These are phyloP conservation scores for Globisporangium camurandrum DNA, from an alignment of 352 stramenopile genomes.

Conservation along the genomic window DNA sequence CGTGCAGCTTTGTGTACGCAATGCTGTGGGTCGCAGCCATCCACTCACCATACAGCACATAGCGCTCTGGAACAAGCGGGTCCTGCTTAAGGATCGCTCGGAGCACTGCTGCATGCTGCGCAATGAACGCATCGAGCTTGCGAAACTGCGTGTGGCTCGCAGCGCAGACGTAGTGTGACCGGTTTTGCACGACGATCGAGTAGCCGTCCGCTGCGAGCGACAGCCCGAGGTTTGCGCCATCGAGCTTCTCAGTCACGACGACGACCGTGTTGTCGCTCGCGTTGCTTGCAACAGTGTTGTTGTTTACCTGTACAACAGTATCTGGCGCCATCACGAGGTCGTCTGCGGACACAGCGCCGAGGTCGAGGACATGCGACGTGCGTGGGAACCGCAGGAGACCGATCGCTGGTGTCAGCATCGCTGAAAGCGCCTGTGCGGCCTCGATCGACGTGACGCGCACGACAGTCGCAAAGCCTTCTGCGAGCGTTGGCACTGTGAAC, in stretches of 20 bases:
- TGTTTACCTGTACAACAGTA: not conserved
- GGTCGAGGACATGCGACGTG: constrained; percentile 48
- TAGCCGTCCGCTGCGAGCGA: constrained; percentile 38
- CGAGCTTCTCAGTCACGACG: constrained; percentile 76
- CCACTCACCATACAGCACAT: constrained; percentile 82
- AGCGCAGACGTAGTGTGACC: constrained; percentile 56
- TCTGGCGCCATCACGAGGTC: constrained; percentile 28
- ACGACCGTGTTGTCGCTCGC: constrained; percentile 17
- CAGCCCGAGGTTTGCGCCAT: constrained; percentile 82
- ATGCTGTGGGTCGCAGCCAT: constrained; percentile 74
- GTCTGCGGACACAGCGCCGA: constrained; percentile 45
- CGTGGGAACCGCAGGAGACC: constrained; percentile 52
- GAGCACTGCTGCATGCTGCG: constrained; percentile 28
- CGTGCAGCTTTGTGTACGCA: constrained; percentile 54
- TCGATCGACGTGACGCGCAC: constrained; percentile 45
- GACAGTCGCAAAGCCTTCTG: constrained; percentile 42
- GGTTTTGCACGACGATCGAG: constrained; percentile 66
- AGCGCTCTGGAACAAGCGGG: constrained; percentile 47
- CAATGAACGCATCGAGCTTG: constrained; percentile 51
- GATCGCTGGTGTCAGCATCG: constrained; percentile 28
- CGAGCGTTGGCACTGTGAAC: constrained; percentile 30
- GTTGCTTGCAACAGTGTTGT: not conserved
- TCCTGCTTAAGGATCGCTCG: constrained; percentile 37
- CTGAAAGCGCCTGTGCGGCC: constrained; percentile 24
- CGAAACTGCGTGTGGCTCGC: constrained; percentile 60